A percentile compares a stretch with the other conserved stretches of the same genome.
These are phyloP conservation scores for Phytopythium oedochilum DNA, from an alignment of 352 stramenopile species.

Conservation along the genomic window DNA sequence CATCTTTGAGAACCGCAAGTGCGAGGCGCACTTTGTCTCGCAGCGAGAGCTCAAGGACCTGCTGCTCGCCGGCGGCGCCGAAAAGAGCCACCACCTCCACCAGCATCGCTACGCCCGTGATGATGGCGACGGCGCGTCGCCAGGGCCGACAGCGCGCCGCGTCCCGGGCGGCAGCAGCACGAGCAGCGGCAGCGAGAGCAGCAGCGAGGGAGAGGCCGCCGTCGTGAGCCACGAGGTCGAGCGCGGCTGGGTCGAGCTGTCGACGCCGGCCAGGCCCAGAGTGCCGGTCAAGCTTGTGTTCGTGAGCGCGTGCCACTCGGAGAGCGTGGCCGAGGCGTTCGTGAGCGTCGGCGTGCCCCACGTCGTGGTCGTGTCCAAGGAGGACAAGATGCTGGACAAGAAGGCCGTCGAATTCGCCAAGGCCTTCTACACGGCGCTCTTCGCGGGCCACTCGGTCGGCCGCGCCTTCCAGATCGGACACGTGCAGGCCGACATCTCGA, in stretches of 20 bases:
- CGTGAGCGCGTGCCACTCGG: constrained; percentile 87
- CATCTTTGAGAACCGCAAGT: constrained; percentile 79
- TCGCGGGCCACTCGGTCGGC: constrained; percentile 68
- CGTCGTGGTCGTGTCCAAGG: constrained; percentile 86
- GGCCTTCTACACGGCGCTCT: constrained; percentile 87
- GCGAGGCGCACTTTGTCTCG: constrained; percentile 80
- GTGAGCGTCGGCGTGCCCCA: constrained; percentile 87
- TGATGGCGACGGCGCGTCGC: not conserved
- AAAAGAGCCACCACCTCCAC: constrained; percentile 12
- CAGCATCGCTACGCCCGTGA: not conserved
- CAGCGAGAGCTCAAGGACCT: constrained; percentile 75
- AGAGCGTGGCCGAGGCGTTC: constrained; percentile 85
- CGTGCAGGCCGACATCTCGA: constrained; percentile 68
- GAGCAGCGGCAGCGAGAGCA: constrained; percentile 6
- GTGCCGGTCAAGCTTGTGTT: constrained; percentile 81
- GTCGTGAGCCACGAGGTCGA: constrained; percentile 44
- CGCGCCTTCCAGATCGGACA: constrained; percentile 84
- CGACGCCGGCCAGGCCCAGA: constrained; percentile 21
- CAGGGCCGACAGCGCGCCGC: not conserved
- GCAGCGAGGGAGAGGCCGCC: constrained; percentile 11
- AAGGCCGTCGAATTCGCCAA: constrained; percentile 87
- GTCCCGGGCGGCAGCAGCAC: constrained; percentile 3
- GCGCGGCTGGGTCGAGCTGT: constrained; percentile 26
- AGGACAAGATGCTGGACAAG: constrained; percentile 83
- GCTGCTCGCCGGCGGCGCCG: constrained; percentile 58